Percentiles rank a stretch among this genome's conserved stretches.
Evolutionary conservation across 768 basidiomycete genomes (phyloP).

Genomic region (Rhodotorula kratochvilovae): DNA sequence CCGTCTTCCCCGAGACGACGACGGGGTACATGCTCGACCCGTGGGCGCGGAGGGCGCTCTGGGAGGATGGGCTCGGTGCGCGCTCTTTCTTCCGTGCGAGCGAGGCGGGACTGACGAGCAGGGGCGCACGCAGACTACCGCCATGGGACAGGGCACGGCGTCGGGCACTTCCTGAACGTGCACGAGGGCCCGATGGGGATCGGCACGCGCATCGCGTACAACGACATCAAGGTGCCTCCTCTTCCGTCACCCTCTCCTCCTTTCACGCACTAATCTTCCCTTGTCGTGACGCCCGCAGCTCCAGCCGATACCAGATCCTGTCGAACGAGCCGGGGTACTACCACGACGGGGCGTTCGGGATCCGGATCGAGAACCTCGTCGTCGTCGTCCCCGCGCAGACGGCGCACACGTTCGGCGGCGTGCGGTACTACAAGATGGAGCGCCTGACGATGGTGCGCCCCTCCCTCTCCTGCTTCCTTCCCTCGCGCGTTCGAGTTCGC

Average conservation of each 20-base stretch:
- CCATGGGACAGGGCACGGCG: slow-evolving; percentile 78
- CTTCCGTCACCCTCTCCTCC: not conserved
- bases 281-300: slow-evolving; percentile 52
- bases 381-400: slow-evolving; percentile 56
- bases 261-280: no score
- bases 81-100: not conserved
- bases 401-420: slow-evolving; percentile 71
- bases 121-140: slow-evolving; percentile 42
- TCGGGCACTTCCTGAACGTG: slow-evolving; percentile 80
- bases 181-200: slow-evolving; percentile 75
- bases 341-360: slow-evolving; percentile 76
- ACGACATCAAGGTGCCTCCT: slow-evolving; percentile 29
- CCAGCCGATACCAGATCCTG: slow-evolving; percentile 79
- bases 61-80: slow-evolving; percentile 79
- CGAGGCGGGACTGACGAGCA: no score
- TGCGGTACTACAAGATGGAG: slow-evolving; percentile 80
- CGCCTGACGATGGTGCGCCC: slow-evolving; percentile 72
- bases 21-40: slow-evolving; percentile 56
- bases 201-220: slow-evolving; percentile 48
- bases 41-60: slow-evolving; percentile 70
- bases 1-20: slow-evolving; percentile 65
- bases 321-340: slow-evolving; percentile 57
- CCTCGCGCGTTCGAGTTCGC: no score
- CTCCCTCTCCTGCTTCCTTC: not conserved
- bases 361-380: slow-evolving; percentile 86